Evolutionary conservation across 805 yeast species (phyloP).

Genomic region (Saturnispora kantuleensis): DNA sequence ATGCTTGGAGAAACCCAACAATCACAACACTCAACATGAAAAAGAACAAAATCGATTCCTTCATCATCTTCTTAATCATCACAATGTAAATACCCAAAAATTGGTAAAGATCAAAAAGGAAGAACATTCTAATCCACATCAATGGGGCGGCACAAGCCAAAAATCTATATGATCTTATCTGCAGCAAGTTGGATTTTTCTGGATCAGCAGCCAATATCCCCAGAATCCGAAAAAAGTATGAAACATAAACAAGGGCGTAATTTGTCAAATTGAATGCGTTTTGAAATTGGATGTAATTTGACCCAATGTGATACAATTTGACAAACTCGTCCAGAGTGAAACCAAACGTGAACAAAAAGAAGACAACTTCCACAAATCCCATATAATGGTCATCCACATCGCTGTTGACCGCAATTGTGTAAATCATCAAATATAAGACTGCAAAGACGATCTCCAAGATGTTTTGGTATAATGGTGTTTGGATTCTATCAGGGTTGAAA

Average conservation of each 20-base stretch:
- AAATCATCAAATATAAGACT: conserved; percentile 49
- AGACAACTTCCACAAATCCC: conserved; percentile 42
- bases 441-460: conserved; percentile 60
- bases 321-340: conserved; percentile 56
- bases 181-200: conserved; percentile 16
- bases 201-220: conserved; percentile 26
- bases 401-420: conserved; percentile 53
- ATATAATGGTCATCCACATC: conserved; percentile 32
- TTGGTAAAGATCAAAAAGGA: conserved; percentile 67
- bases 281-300: conserved; percentile 64
- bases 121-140: conserved; percentile 72
- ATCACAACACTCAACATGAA: conserved; percentile 60
- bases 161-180: conserved; percentile 46
- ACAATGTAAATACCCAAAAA: conserved; percentile 88
- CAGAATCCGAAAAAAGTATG: conserved; percentile 47
- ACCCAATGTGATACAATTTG: conserved; percentile 71
- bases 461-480: conserved; percentile 79
- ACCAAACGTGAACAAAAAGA: conserved; percentile 59
- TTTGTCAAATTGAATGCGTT: conserved; percentile 65
- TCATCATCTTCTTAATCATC: conserved; percentile 76
- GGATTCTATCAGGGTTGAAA: conserved; percentile 74
- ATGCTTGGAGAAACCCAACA: conserved; percentile 78
- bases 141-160: conserved; percentile 77
- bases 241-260: conserved; percentile 43
- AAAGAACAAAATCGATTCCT: conserved; percentile 76